Percentiles rank a stretch among this genome's conserved stretches.
These are phyloP conservation scores for Magnusiomyces tetraspermus DNA, from an alignment of 1,139 yeast genomes.

Conservation along the genomic window DNA sequence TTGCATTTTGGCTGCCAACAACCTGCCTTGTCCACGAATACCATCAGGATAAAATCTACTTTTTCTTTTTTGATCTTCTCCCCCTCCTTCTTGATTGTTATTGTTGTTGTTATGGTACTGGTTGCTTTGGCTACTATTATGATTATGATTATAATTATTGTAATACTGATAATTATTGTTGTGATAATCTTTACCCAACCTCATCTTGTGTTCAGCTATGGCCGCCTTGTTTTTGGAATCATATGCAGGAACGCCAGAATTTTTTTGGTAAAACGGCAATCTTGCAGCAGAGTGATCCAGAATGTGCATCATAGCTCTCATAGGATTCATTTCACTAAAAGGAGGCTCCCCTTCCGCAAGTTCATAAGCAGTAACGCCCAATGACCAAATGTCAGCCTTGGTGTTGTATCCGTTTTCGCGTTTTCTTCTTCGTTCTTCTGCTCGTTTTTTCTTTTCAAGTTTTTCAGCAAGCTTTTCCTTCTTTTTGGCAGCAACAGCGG, in stretches of 20 bases:
- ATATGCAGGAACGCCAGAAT: slow-evolving; percentile 3
- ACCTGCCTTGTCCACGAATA: background rate
- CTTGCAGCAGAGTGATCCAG: slow-evolving; percentile 63
- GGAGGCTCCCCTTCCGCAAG: slow-evolving; percentile 93
- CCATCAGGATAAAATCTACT: background rate
- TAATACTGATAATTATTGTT: too few species aligned
- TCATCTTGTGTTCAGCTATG: background rate
- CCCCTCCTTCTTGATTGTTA: background rate
- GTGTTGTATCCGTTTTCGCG: slow-evolving; percentile 68
- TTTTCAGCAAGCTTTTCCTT: background rate
- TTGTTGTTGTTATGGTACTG: too few species aligned
- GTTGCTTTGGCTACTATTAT: too few species aligned
- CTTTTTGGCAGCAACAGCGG: background rate
- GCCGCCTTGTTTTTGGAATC: background rate
- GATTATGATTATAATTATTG: too few species aligned
- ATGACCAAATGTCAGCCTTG: slow-evolving; percentile 82
- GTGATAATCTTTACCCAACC: background rate
- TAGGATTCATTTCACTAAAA: slow-evolving; percentile 43
- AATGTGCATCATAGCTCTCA: slow-evolving; percentile 63
- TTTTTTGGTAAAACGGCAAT: slow-evolving; percentile 33
- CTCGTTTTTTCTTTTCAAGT: background rate
- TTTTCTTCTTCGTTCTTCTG: background rate
- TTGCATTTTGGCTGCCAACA: too few species aligned
- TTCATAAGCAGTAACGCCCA: slow-evolving; percentile 81
- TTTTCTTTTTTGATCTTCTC: background rate